Conservation (phyloP, 1,284 basidiomycete genomes). For the Cronartium quercuum region DNA sequence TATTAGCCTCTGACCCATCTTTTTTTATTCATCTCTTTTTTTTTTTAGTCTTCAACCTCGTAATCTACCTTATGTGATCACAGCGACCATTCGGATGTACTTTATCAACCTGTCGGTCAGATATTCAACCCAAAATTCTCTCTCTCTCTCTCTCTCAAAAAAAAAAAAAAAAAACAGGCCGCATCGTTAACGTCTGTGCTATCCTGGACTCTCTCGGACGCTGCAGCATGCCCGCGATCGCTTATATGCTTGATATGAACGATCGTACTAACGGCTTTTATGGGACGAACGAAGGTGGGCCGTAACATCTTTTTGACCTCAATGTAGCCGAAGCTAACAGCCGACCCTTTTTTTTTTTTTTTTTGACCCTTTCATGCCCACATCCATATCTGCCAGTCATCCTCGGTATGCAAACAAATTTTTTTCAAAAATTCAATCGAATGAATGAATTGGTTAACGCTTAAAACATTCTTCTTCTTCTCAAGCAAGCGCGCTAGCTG, state of each 20-base stretch:
- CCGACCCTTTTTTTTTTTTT: not conserved
- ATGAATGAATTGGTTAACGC: not conserved
- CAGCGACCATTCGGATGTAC: conserved; percentile 68
- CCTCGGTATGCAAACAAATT: not conserved
- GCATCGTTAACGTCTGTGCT: conserved; percentile 8
- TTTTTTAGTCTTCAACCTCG: conserved; percentile 43
- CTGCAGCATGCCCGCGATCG: conserved; percentile 73
- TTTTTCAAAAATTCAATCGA: not conserved
- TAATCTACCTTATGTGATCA: conserved; percentile 56
- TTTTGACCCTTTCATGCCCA: too few species aligned
- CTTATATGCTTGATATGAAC: conserved; percentile 87
- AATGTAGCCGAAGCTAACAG: not conserved
- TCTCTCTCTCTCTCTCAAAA: conserved; percentile 43
- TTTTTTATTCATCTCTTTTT: not conserved
- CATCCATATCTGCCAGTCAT: not conserved
- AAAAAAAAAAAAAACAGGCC: not conserved
- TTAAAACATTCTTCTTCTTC: conserved; percentile 41
- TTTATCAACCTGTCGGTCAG: conserved; percentile 63
- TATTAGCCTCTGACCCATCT: not conserved
- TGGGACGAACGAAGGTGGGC: conserved; percentile 75
- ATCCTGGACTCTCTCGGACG: conserved; percentile 49
- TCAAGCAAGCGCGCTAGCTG: conserved; percentile 59
- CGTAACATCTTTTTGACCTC: conserved; percentile 45
- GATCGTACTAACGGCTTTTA: conserved; percentile 77
- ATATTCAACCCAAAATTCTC: conserved; percentile 50